Base-by-base conservation (phyloP, 192 early-diverging fungal genomes). In the Linnemannia exigua region DNA sequence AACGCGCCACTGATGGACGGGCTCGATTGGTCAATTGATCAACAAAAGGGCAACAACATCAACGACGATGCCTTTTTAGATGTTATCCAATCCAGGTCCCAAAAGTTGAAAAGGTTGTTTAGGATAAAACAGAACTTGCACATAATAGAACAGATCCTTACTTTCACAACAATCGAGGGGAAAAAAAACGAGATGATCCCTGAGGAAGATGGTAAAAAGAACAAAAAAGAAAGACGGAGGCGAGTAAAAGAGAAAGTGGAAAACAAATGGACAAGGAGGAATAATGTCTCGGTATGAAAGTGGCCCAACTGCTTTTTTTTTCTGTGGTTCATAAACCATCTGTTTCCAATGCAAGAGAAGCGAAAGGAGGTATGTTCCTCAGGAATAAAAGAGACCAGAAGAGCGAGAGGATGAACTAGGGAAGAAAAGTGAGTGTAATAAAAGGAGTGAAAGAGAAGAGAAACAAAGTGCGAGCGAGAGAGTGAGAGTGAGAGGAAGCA, bases 21-120 rank as follows among this genome's bases (percentile, higher is more conserved):
- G 58, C 31, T 31, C 58, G 28, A 63, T 63, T 63, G 58, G 58
- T 25, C 58, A 63, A 63, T 63, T 63, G 58, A 54, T 33, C 58
- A 63, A 31, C 58, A 63, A 31, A 14, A 63, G 12, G 58, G 25
- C 17, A n/a, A 52, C 20, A 54, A 54, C n/a, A 1, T 54, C 52
- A 54, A 8, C 52, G 0, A 54, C 22, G 4, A 54, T 54, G 5
- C 22, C 17, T 54, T 20, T 0, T 25, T 63, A 63, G 58, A 63
- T 63, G 12, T 31, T 25, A 52, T 51, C 50, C 17, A 15, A 63
- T 63, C 58, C 28, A 46, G 25, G 46, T 17, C 37, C n/a, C 41
- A 44, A 44, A 44, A n/a, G n/a, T n/a, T n/a, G n/a, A n/a, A n/a
- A n/a, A n/a, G n/a, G 41, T 44, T 44, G 41, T 44, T 9, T 44